phyloP scores from a whole-genome alignment of 495 filamentous ascomycete species.

The Tetracladium setigerum region DNA sequence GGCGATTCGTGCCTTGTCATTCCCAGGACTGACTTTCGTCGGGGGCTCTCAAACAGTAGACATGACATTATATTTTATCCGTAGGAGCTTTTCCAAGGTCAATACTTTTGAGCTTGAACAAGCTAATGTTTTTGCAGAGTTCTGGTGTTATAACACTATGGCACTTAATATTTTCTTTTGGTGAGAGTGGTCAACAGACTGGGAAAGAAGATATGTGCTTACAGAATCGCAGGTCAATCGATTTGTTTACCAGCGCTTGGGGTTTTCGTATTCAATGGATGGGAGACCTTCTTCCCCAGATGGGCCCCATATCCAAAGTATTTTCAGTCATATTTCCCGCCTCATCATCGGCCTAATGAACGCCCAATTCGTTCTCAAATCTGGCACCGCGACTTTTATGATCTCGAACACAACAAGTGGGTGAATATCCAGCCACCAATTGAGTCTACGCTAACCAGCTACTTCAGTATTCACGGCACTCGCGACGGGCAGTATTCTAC shows the following conservation, averaged over 20 bases:
- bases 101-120: background rate
- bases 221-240: constrained; percentile 27
- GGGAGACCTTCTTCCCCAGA: constrained; percentile 19
- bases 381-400: constrained; percentile 26
- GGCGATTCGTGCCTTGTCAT: constrained; percentile 24
- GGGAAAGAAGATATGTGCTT: background rate
- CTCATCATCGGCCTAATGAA: constrained; percentile 31
- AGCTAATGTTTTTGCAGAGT: constrained; percentile 26
- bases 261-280: constrained; percentile 11
- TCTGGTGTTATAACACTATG: constrained; percentile 42
- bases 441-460: background rate
- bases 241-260: constrained; percentile 22
- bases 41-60: constrained; percentile 36
- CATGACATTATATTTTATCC: constrained; percentile 39
- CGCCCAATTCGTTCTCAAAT: constrained; percentile 21
- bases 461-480: constrained; percentile 34
- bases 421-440: constrained; percentile 3
- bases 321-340: constrained; percentile 28
- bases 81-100: constrained; percentile 21
- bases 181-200: constrained; percentile 9
- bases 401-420: constrained; percentile 35
- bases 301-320: constrained; percentile 28
- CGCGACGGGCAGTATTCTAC: constrained; percentile 28
- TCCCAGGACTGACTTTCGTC: constrained; percentile 37
- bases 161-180: constrained; percentile 39